Conservation (phyloP, 768 basidiomycete species). For the Sistotremastrum niveocremeum region DNA sequence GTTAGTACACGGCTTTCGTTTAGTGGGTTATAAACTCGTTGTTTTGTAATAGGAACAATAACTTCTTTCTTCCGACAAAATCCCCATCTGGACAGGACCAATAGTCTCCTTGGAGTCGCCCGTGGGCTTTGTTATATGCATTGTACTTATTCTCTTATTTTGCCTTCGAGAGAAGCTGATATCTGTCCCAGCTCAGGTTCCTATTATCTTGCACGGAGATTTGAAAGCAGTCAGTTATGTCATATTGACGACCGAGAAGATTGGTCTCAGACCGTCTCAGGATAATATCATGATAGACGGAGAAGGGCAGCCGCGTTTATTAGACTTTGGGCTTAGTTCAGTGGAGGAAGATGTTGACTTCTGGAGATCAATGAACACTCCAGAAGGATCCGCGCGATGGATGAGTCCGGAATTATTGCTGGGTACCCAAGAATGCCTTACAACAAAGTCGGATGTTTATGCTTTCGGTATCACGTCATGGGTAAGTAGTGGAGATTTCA, state of each 20-base stretch:
- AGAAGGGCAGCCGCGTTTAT: slow-evolving; percentile 7
- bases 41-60: slow-evolving; percentile 2
- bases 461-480: slow-evolving; percentile 5
- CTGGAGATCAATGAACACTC: not conserved
- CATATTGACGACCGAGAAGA: not conserved
- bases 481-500: no score
- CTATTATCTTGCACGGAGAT: slow-evolving; percentile 13
- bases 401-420: slow-evolving; percentile 12
- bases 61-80: no score
- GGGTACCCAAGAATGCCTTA: not conserved
- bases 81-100: no score
- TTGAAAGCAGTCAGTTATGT: slow-evolving; percentile 10
- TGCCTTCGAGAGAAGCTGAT: no score
- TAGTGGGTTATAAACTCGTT: not conserved
- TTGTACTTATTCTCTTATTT: not conserved
- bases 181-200: slow-evolving; percentile 6
- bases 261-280: slow-evolving; percentile 1
- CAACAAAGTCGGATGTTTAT: slow-evolving; percentile 9
- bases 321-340: slow-evolving; percentile 14
- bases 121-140: slow-evolving; percentile 8
- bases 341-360: not conserved
- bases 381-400: slow-evolving; percentile 8
- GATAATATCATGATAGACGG: slow-evolving; percentile 14
- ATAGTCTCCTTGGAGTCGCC: slow-evolving; percentile 6
- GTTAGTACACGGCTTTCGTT: slow-evolving; percentile 1